phyloP scores from a whole-genome alignment of 345 rosid genomes.

The Stellera chamaejasme region DNA sequence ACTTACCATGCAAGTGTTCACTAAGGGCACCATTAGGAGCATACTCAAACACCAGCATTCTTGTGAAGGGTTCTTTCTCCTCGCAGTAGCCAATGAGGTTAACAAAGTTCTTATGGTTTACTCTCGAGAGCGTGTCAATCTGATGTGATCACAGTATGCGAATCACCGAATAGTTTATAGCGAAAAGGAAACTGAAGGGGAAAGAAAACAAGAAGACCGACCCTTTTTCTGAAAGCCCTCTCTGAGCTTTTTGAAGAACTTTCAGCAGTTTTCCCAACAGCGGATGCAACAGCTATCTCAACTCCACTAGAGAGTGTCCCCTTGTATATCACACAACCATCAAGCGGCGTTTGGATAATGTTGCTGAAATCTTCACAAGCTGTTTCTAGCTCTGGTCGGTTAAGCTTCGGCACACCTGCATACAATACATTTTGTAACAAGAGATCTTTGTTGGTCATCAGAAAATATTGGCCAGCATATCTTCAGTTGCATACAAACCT shows the following conservation, averaged over 20 bases:
- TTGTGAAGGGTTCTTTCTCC: conserved; percentile 79
- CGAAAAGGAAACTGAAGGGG: no score
- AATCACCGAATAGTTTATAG: neutral
- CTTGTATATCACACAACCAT: conserved; percentile 61
- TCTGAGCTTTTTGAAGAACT: conserved; percentile 68
- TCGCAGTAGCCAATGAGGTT: conserved; percentile 83
- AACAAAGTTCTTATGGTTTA: conserved; percentile 92
- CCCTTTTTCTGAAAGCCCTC: conserved; percentile 71
- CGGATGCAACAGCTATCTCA: conserved; percentile 83
- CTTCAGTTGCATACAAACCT: conserved; percentile 26
- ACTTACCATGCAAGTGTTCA: conserved; percentile 85
- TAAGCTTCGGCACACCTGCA: conserved; percentile 92
- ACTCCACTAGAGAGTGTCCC: conserved; percentile 98
- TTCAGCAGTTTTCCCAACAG: conserved; percentile 32
- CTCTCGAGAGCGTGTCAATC: conserved; percentile 68
- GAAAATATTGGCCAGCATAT: no score
- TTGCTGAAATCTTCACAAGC: conserved; percentile 99
- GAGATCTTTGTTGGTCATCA: no score
- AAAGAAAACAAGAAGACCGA: conserved; percentile 1
- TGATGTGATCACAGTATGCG: conserved; percentile 15
- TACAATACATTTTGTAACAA: neutral
- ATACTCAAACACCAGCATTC: conserved; percentile 99
- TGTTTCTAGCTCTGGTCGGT: conserved; percentile 74
- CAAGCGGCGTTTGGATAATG: conserved; percentile 50
- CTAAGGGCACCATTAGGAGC: conserved; percentile 86